Conservation (phyloP, 2,329 filamentous ascomycete species). For the Diaporthe sp. region DNA sequence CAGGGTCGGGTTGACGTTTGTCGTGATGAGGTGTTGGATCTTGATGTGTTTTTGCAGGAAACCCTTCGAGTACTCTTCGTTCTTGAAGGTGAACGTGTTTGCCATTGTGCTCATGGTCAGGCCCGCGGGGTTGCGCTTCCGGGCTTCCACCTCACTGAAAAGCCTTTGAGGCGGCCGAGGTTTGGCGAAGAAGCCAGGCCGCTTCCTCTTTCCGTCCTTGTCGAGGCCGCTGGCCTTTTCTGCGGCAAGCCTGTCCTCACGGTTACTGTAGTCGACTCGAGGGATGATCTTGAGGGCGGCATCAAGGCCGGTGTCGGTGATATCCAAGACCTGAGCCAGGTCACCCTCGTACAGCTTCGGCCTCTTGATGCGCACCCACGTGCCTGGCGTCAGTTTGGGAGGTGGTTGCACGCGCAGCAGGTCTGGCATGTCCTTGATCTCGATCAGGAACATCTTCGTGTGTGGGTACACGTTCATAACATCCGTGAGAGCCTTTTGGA, state of each 20-base stretch:
- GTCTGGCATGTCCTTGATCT: slow-evolving; percentile 98
- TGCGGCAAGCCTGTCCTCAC: slow-evolving; percentile 22
- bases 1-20: slow-evolving; percentile 91
- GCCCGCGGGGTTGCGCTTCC: slow-evolving; percentile 82
- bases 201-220: slow-evolving; percentile 83
- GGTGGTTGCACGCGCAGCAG: slow-evolving; percentile 92
- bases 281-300: slow-evolving; percentile 90
- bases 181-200: slow-evolving; percentile 60
- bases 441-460: slow-evolving; percentile 87
- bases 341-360: slow-evolving; percentile 88
- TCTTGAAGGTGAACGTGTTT: slow-evolving; percentile 87
- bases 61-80: slow-evolving; percentile 91
- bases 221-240: slow-evolving; percentile 46
- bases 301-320: slow-evolving; percentile 92
- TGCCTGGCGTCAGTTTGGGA: slow-evolving; percentile 85
- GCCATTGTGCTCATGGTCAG: slow-evolving; percentile 79
- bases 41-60: slow-evolving; percentile 96
- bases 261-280: slow-evolving; percentile 80
- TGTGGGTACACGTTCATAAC: slow-evolving; percentile 92
- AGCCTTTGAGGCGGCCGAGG: slow-evolving; percentile 87
- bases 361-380: slow-evolving; percentile 90
- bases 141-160: slow-evolving; percentile 93
- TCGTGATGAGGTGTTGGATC: slow-evolving; percentile 85
- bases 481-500: slow-evolving; percentile 84
- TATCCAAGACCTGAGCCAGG: slow-evolving; percentile 90